Evolutionary conservation across 805 yeast species (phyloP).

Genomic region (Sugiyamaella smithiae): DNA sequence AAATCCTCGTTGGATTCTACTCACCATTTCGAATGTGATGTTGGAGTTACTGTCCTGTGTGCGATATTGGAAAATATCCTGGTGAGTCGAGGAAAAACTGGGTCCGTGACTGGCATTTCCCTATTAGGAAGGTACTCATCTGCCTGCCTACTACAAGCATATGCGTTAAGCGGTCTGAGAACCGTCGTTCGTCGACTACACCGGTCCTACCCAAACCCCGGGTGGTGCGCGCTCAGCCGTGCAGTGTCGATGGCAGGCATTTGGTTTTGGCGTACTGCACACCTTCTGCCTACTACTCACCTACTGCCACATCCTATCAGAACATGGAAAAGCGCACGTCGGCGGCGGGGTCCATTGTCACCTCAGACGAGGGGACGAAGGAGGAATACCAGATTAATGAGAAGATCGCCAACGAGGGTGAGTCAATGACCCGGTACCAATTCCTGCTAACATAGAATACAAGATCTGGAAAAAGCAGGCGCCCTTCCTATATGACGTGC

Average conservation of each 20-base stretch:
- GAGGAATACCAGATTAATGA: conserved; percentile 25
- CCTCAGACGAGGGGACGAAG: conserved; percentile 6
- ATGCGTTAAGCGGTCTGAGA: too few relatives aligned
- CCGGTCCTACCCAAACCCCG: too few relatives aligned
- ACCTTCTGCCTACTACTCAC: too few relatives aligned
- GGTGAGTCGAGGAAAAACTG: conserved; percentile 1
- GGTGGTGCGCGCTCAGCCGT: too few relatives aligned
- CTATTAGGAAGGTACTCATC: too few relatives aligned
- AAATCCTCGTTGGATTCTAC: background rate
- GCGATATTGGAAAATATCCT: conserved; percentile 2
- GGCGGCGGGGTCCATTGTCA: background rate
- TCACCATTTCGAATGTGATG: conserved; percentile 10
- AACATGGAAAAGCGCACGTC: background rate
- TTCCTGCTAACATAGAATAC: conserved; percentile 40
- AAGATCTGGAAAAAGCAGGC: conserved; percentile 63
- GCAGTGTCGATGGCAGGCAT: too few relatives aligned
- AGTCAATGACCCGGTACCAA: too few relatives aligned
- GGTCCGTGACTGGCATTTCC: too few relatives aligned
- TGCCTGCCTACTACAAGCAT: too few relatives aligned
- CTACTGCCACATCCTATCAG: too few relatives aligned
- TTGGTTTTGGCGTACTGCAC: too few relatives aligned
- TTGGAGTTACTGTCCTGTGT: background rate
- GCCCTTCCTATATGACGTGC: conserved; percentile 55
- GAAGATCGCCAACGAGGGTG: conserved; percentile 27
- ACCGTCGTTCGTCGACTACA: too few relatives aligned